A percentile compares a stretch with the other conserved stretches of the same genome.
phyloP scores from a whole-genome alignment of 2,329 filamentous ascomycete species.

The Dendryphion nanum region DNA sequence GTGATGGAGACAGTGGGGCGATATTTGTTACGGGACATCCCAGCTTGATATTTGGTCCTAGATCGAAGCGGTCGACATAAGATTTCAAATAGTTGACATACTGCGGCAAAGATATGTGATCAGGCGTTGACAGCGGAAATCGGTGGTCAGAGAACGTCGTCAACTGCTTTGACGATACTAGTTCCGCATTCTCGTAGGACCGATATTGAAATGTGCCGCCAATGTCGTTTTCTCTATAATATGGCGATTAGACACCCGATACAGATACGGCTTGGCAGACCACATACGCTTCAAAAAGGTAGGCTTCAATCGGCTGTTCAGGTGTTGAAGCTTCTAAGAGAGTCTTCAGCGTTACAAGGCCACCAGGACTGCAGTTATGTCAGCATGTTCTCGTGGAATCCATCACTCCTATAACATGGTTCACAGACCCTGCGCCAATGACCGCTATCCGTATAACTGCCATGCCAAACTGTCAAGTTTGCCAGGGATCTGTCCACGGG shows the following conservation, averaged over 20 bases:
- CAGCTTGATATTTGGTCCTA: conserved; percentile 23
- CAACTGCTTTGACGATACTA: conserved; percentile 52
- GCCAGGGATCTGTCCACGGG: not conserved
- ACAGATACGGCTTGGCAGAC: not conserved
- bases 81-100: conserved; percentile 30
- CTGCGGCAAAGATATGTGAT: conserved; percentile 31
- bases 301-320: conserved; percentile 40
- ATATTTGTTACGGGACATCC: conserved; percentile 23
- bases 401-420: not conserved
- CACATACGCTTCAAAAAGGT: conserved; percentile 45
- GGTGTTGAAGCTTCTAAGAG: conserved; percentile 29
- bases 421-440: conserved; percentile 26
- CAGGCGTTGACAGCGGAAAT: conserved; percentile 39
- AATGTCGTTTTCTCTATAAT: conserved; percentile 37
- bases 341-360: conserved; percentile 28
- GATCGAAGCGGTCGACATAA: conserved; percentile 26
- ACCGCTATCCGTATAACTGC: conserved; percentile 26
- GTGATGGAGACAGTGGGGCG: conserved; percentile 15
- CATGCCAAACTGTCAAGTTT: too few species aligned
- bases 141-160: conserved; percentile 54
- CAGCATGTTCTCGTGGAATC: not conserved
- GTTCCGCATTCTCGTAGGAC: conserved; percentile 51
- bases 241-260: not conserved
- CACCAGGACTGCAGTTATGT: conserved; percentile 20
- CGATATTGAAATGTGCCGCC: conserved; percentile 51